Evolutionary conservation across 768 basidiomycete genomes (phyloP).

Genomic region (Termitomyces sp.): DNA sequence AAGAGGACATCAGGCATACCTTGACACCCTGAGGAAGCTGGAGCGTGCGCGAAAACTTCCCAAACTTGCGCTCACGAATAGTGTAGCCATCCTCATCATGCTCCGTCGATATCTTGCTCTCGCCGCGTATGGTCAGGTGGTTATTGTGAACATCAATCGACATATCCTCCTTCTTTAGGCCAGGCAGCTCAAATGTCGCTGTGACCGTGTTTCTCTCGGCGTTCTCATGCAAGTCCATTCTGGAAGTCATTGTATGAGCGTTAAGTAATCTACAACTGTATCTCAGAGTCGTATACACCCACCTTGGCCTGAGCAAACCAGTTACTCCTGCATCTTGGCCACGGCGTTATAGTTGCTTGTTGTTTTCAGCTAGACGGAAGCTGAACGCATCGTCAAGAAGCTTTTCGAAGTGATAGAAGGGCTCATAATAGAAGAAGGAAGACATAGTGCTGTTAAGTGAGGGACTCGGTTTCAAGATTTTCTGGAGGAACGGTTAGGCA

Average conservation of each 20-base stretch:
- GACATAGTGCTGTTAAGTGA: conserved; percentile 8
- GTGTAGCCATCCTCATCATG: conserved; percentile 30
- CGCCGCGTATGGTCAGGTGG: conserved; percentile 42
- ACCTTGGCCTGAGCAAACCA: conserved; percentile 16
- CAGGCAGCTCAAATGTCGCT: conserved; percentile 51
- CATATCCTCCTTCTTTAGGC: conserved; percentile 42
- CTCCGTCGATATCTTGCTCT: conserved; percentile 25
- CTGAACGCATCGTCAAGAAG: conserved; percentile 34
- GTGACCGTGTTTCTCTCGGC: conserved; percentile 33
- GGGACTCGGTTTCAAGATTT: not conserved
- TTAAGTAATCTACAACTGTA: too few species aligned
- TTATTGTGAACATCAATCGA: conserved; percentile 40
- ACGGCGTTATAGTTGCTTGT: conserved; percentile 6
- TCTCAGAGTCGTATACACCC: not conserved
- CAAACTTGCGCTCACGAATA: conserved; percentile 39
- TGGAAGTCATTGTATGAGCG: not conserved
- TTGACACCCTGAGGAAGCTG: conserved; percentile 43
- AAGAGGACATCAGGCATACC: conserved; percentile 19
- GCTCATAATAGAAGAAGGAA: conserved; percentile 31
- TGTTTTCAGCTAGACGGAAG: not conserved
- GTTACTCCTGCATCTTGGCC: not conserved
- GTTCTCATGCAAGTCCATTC: conserved; percentile 46
- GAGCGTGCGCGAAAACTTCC: conserved; percentile 42
- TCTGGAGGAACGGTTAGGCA: too few species aligned
- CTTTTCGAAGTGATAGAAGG: conserved; percentile 36